These are phyloP conservation scores for Nidularia pulvinata DNA, from an alignment of 768 basidiomycete species.

Conservation along the genomic window DNA sequence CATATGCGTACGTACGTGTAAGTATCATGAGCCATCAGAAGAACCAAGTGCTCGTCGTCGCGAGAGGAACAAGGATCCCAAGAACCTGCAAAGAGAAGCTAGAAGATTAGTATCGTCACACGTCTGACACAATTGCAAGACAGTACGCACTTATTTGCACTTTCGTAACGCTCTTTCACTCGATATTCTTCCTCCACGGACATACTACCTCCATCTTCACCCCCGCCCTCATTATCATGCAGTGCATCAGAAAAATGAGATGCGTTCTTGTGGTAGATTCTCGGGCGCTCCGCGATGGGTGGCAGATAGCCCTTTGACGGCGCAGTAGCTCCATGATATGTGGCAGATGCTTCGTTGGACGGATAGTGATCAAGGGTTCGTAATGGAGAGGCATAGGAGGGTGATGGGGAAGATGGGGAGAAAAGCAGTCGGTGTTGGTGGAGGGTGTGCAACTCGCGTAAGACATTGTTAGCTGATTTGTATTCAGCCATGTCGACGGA, in stretches of 20 bases:
- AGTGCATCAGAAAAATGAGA: too few species aligned
- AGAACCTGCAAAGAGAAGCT: slow-evolving; percentile 35
- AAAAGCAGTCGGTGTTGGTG: slow-evolving; percentile 59
- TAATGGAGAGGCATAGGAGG: background rate
- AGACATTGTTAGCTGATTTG: slow-evolving; percentile 58
- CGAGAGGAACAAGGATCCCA: slow-evolving; percentile 67
- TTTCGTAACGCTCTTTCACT: slow-evolving; percentile 62
- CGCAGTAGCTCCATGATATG: too few species aligned
- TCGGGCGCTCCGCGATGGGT: background rate
- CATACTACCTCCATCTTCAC: background rate
- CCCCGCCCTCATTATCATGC: background rate
- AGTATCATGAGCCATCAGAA: slow-evolving; percentile 1
- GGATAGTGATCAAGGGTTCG: slow-evolving; percentile 1
- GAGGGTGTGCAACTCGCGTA: slow-evolving; percentile 70
- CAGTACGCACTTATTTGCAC: slow-evolving; percentile 53
- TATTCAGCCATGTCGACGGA: slow-evolving; percentile 38
- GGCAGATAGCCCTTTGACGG: background rate
- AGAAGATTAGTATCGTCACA: background rate
- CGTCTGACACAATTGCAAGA: slow-evolving; percentile 3
- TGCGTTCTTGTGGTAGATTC: background rate
- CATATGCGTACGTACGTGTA: background rate
- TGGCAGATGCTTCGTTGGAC: background rate
- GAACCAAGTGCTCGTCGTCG: slow-evolving; percentile 41
- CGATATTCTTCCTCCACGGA: slow-evolving; percentile 30
- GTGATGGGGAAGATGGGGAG: slow-evolving; percentile 24